phyloP scores from a whole-genome alignment of 768 basidiomycete species.

The Russula sp. region DNA sequence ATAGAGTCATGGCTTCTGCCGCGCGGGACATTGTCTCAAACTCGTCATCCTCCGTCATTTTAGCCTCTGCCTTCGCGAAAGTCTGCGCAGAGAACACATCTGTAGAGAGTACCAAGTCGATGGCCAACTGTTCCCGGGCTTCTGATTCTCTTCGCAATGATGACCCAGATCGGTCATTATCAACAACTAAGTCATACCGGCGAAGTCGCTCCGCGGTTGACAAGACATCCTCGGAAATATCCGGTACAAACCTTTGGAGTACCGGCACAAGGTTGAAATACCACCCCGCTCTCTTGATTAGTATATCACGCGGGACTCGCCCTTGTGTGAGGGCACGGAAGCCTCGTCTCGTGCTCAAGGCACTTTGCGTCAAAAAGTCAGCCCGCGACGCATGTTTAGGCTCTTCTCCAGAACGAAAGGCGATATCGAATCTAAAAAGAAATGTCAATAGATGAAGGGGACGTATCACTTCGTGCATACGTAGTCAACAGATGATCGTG shows the following conservation, averaged over 20 bases:
- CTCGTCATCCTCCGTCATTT: slow-evolving; percentile 26
- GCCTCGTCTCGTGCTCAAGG: slow-evolving; percentile 44
- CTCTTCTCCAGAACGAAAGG: slow-evolving; percentile 47
- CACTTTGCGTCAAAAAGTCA: slow-evolving; percentile 51
- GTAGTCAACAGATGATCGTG: slow-evolving; percentile 52
- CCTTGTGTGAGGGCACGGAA: slow-evolving; percentile 47
- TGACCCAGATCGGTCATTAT: slow-evolving; percentile 31
- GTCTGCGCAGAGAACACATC: slow-evolving; percentile 47
- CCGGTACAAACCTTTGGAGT: slow-evolving; percentile 37
- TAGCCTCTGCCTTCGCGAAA: slow-evolving; percentile 26
- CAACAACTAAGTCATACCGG: slow-evolving; percentile 37
- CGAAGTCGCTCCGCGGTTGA: slow-evolving; percentile 35
- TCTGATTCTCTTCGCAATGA: slow-evolving; percentile 43
- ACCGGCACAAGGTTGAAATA: slow-evolving; percentile 41
- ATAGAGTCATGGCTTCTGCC: slow-evolving; percentile 40
- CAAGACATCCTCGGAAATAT: slow-evolving; percentile 31
- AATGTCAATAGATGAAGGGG: neutral
- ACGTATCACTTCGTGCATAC: slow-evolving; percentile 31
- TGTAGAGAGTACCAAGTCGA: slow-evolving; percentile 55
- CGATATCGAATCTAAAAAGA: slow-evolving; percentile 51
- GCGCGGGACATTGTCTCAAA: slow-evolving; percentile 54
- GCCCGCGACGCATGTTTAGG: slow-evolving; percentile 37
- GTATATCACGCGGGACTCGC: slow-evolving; percentile 34
- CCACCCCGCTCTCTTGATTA: slow-evolving; percentile 45
- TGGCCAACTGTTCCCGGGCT: slow-evolving; percentile 51